These are phyloP conservation scores for Paraphaeosphaeria sporulosa DNA, from an alignment of 2,329 filamentous ascomycete genomes.

Conservation along the genomic window DNA sequence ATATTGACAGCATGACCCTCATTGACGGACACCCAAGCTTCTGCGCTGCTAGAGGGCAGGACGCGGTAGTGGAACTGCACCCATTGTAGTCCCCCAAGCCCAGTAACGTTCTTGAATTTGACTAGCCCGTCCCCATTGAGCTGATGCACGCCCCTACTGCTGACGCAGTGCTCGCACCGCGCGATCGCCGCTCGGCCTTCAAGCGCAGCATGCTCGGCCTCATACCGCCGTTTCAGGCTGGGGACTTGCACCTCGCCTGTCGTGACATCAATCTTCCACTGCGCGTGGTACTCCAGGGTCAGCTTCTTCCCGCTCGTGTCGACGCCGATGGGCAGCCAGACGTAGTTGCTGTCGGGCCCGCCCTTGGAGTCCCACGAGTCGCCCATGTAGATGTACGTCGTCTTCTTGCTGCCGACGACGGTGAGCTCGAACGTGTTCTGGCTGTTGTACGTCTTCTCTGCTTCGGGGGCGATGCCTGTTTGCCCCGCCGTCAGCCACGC, in stretches of 20 bases:
- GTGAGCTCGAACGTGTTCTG: slow-evolving; percentile 65
- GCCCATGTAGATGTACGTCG: slow-evolving; percentile 65
- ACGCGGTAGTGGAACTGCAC: slow-evolving; percentile 49
- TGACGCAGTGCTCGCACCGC: slow-evolving; percentile 18
- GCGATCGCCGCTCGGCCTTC: slow-evolving; percentile 27
- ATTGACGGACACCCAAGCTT: slow-evolving; percentile 48
- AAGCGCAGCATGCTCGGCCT: slow-evolving; percentile 37
- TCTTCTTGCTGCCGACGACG: slow-evolving; percentile 45
- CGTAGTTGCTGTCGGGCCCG: slow-evolving; percentile 49
- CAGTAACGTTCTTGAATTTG: slow-evolving; percentile 50
- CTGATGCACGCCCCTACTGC: slow-evolving; percentile 27
- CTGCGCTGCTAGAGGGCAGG: slow-evolving; percentile 34
- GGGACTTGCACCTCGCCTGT: slow-evolving; percentile 49
- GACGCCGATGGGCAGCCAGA: slow-evolving; percentile 51
- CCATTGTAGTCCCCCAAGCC: slow-evolving; percentile 48
- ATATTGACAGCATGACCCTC: slow-evolving; percentile 46
- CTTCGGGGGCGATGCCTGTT: slow-evolving; percentile 58
- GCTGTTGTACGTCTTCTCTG: slow-evolving; percentile 62
- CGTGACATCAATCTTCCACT: slow-evolving; percentile 52
- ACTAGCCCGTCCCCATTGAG: slow-evolving; percentile 29
- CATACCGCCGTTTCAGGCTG: slow-evolving; percentile 45
- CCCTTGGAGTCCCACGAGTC: slow-evolving; percentile 64
- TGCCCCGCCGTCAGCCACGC: slow-evolving; percentile 49
- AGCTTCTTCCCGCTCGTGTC: slow-evolving; percentile 43
- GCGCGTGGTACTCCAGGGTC: slow-evolving; percentile 49